phyloP scores from a whole-genome alignment of 1,284 basidiomycete genomes.

The Ustilago bromivora region DNA sequence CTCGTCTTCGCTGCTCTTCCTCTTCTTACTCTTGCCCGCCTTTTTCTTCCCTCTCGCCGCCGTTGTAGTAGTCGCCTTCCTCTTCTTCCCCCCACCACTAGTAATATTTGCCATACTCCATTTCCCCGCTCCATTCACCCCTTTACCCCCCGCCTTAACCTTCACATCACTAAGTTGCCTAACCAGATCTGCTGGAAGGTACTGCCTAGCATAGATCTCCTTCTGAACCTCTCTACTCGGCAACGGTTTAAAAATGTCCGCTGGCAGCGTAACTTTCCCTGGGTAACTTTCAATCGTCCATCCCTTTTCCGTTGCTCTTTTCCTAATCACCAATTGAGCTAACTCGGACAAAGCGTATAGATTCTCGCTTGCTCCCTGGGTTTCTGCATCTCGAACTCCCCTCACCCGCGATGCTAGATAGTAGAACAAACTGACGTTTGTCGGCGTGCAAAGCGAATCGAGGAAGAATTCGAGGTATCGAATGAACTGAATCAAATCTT shows the following conservation, averaged over 20 bases:
- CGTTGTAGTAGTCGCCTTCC: neutral
- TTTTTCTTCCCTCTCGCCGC: neutral
- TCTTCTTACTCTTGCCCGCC: constrained; percentile 9
- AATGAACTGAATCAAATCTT: constrained; percentile 74
- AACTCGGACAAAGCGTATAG: constrained; percentile 90
- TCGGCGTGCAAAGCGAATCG: constrained; percentile 78
- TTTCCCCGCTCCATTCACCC: neutral
- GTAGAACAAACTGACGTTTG: constrained; percentile 85
- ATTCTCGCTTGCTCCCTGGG: constrained; percentile 72
- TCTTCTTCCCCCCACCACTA: neutral
- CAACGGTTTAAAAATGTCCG: constrained; percentile 78
- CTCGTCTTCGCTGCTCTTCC: constrained; percentile 21
- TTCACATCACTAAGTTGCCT: constrained; percentile 28
- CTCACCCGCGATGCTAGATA: constrained; percentile 86
- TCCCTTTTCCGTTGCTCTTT: constrained; percentile 76
- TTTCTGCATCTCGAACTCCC: constrained; percentile 79
- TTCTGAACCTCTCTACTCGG: constrained; percentile 55
- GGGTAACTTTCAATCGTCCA: constrained; percentile 86
- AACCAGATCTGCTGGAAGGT: constrained; percentile 34
- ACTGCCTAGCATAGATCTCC: constrained; percentile 45
- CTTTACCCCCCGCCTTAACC: constrained; percentile 6
- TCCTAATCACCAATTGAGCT: constrained; percentile 85
- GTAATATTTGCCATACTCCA: constrained; percentile 17
- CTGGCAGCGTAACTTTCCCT: constrained; percentile 81
- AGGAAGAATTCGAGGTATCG: constrained; percentile 88